A percentile compares a stretch with the other conserved stretches of the same genome.
Conservation (phyloP, 495 filamentous ascomycete genomes). For the Xylaria grammica region DNA sequence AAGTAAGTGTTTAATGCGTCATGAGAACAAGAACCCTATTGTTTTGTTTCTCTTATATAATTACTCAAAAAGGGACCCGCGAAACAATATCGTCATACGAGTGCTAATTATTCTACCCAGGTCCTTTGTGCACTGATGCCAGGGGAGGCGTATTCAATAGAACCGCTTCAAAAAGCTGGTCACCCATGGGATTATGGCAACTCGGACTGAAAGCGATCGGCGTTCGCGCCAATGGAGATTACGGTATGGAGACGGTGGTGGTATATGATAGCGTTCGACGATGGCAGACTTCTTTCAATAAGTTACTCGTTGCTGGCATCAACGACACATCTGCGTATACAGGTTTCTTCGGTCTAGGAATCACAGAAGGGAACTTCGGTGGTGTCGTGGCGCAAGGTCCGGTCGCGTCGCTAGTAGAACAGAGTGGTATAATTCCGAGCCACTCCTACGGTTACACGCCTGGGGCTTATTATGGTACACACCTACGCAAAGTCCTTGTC, state of each 20-base stretch:
- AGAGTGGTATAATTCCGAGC: conserved; percentile 60
- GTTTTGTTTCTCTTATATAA: conserved; percentile 8
- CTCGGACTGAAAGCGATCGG: conserved; percentile 61
- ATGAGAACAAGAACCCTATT: background rate
- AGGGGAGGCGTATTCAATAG: conserved; percentile 61
- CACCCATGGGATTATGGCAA: conserved; percentile 57
- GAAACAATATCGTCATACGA: background rate
- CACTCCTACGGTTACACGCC: conserved; percentile 72
- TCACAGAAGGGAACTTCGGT: conserved; percentile 49
- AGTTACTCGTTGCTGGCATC: conserved; percentile 57
- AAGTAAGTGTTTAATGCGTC: conserved; percentile 35
- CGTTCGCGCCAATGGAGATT: conserved; percentile 58
- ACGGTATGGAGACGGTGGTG: conserved; percentile 62
- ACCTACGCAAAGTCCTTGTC: background rate
- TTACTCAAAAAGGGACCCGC: background rate
- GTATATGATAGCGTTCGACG: conserved; percentile 48
- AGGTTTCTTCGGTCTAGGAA: conserved; percentile 63
- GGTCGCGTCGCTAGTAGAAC: conserved; percentile 52
- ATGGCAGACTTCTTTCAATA: conserved; percentile 49
- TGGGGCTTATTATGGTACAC: conserved; percentile 65
- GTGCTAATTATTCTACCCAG: conserved; percentile 36
- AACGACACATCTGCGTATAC: conserved; percentile 61
- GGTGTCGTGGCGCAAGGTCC: conserved; percentile 41
- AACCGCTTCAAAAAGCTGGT: conserved; percentile 60
- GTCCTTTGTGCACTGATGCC: conserved; percentile 44